Conservation (phyloP, 805 yeast genomes). For the Kluyveromyces aestuarii region DNA sequence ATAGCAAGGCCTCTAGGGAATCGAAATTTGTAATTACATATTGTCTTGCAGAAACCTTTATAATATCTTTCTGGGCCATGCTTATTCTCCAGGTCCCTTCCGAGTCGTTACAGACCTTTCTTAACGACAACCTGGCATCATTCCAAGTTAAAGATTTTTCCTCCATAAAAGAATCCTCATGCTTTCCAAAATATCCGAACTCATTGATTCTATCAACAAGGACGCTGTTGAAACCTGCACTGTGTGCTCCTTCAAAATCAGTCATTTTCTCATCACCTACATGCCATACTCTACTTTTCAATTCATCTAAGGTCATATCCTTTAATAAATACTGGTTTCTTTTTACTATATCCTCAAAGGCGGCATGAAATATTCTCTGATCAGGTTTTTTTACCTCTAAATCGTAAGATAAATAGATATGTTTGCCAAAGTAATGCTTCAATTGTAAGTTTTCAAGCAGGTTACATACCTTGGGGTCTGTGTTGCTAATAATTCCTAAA, state of each 20-base stretch:
- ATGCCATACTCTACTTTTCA: constrained; percentile 42
- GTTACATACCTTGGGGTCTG: constrained; percentile 45
- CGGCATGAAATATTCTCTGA: constrained; percentile 35
- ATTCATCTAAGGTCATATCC: constrained; percentile 9
- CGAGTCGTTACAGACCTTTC: constrained; percentile 21
- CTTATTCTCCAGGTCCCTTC: constrained; percentile 14
- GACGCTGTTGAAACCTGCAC: constrained; percentile 56
- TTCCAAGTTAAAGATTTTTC: constrained; percentile 4
- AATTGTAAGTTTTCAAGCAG: constrained; percentile 41
- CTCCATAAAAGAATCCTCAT: not conserved
- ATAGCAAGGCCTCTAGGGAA: constrained; percentile 10
- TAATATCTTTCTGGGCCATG: constrained; percentile 9
- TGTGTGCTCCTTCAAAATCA: constrained; percentile 44
- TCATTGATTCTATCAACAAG: constrained; percentile 39
- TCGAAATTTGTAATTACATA: constrained; percentile 20
- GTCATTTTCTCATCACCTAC: constrained; percentile 53
- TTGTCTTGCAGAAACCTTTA: constrained; percentile 13
- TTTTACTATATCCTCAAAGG: constrained; percentile 23
- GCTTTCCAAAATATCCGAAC: constrained; percentile 17
- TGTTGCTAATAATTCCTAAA: constrained; percentile 47
- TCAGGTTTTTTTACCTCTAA: constrained; percentile 47
- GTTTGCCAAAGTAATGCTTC: constrained; percentile 30
- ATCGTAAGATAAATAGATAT: constrained; percentile 48
- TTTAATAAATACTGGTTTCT: constrained; percentile 13
- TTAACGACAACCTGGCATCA: constrained; percentile 17